A percentile compares a stretch with the other conserved stretches of the same genome.
These are phyloP conservation scores for Didymella sp. DNA, from an alignment of 2,329 filamentous ascomycete genomes.

Conservation along the genomic window DNA sequence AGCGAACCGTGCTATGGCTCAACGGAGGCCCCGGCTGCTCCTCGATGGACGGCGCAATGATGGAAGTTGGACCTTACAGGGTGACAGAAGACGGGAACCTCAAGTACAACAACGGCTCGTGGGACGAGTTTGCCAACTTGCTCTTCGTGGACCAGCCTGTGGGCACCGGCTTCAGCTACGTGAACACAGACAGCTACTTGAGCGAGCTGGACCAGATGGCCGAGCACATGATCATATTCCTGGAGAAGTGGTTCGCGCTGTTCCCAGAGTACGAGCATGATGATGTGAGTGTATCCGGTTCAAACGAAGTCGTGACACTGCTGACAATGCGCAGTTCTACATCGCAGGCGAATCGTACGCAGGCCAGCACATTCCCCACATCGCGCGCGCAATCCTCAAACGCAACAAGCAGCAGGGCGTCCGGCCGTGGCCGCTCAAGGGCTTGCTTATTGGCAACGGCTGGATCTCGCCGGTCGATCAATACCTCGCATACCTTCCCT, in stretches of 20 bases:
- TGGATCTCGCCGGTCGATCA: constrained; percentile 94
- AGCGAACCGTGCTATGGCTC: constrained; percentile 93
- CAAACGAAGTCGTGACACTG: not conserved
- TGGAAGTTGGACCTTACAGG: constrained; percentile 94
- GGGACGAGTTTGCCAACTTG: constrained; percentile 97
- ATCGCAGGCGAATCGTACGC: constrained; percentile 96
- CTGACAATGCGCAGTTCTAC: constrained; percentile 71
- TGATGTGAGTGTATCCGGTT: constrained; percentile 70
- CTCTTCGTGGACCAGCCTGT: constrained; percentile 98
- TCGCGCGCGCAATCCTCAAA: constrained; percentile 87
- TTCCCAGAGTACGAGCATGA: constrained; percentile 93
- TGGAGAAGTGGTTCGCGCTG: constrained; percentile 88
- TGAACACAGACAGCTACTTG: constrained; percentile 85
- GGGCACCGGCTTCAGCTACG: constrained; percentile 95
- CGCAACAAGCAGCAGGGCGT: constrained; percentile 71
- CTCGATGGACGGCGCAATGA: constrained; percentile 94
- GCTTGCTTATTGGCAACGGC: constrained; percentile 92
- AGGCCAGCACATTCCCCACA: constrained; percentile 96
- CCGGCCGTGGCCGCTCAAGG: constrained; percentile 77
- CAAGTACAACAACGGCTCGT: constrained; percentile 87
- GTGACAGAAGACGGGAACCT: constrained; percentile 76
- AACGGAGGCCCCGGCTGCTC: constrained; percentile 97
- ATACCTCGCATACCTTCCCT: constrained; percentile 85
- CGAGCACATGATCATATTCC: constrained; percentile 81
- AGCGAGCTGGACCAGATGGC: constrained; percentile 90